Base-by-base conservation (phyloP, 805 yeast species). In the Yarrowia yakushimensis region DNA sequence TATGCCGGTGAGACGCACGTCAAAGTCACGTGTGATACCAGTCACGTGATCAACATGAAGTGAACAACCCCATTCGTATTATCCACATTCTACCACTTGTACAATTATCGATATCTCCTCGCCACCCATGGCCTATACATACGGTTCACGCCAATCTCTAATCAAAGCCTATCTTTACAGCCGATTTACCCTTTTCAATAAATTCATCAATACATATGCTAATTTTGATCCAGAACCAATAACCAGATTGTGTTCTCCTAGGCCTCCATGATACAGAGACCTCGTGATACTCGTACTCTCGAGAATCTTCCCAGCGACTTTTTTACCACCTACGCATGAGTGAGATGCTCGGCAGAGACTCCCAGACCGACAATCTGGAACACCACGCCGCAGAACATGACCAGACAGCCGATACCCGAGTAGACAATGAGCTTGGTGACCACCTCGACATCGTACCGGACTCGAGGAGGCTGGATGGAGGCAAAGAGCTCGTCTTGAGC, bases 401-500 rank as follows among this genome's bases (percentile, higher is more conserved):
- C 86, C 31, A 81, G 73, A 27, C 78, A 68, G 0, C 94, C 81
- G 28, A 93, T 83, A 0, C 98, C 98, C 0, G 88, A 86, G 74
- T 93, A 93, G 1, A 91, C 88, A 17, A 87, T 74, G 65, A 88
- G 76, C 68, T 96, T 80, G 10, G 94, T 91, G 31, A 89, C 74
- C 3, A 90, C 87, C 65, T 87, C 93, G 30, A 87, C 85, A 63
- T 85, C 91, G 67, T 86, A 85, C 54, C 92, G 79, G 2, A 69
- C 70, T 18, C 79, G 71, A 1, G 77, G 77, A 12, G 64, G 66
- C 30, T 65, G 67, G 30, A 74, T 68, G 7, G 66, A 65, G 8
- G 69, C 63, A 37, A 67, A 60, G 33, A 73, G 55, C 15, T 68
- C 66, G 31, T 67, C 67, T 10, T 43, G 59, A 12, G 30, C 61